Evolutionary conservation across 768 basidiomycete species (phyloP).

Genomic region (Mycena galopus): DNA sequence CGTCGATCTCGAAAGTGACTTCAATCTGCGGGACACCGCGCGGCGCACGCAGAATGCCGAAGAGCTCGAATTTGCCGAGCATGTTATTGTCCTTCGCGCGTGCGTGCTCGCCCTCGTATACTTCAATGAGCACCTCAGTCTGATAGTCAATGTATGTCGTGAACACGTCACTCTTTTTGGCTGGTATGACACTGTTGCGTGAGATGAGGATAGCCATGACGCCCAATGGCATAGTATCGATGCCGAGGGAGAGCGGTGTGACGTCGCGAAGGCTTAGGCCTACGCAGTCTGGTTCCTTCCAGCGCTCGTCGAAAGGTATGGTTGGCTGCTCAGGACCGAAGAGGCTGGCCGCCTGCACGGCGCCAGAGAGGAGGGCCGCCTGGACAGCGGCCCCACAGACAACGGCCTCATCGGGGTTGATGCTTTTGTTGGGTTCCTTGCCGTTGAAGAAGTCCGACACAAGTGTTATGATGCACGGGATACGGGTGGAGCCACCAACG

Average conservation of each 20-base stretch:
- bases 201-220: conserved; percentile 16
- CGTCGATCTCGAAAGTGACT: too few relatives aligned
- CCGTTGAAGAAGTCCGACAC: conserved; percentile 26
- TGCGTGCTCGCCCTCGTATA: conserved; percentile 27
- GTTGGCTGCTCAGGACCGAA: background rate
- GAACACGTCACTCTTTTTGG: conserved; percentile 13
- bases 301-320: background rate
- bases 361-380: conserved; percentile 21
- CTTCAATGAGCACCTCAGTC: conserved; percentile 11
- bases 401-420: conserved; percentile 29
- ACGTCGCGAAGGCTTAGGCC: conserved; percentile 47
- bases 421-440: too few relatives aligned
- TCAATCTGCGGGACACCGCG: conserved; percentile 26
- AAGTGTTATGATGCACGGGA: conserved; percentile 16
- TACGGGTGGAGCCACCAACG: conserved; percentile 27
- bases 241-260: conserved; percentile 27
- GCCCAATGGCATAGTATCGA: conserved; percentile 49
- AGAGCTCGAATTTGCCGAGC: conserved; percentile 25
- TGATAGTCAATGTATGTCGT: conserved; percentile 21
- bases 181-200: conserved; percentile 18
- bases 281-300: background rate
- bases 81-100: conserved; percentile 25
- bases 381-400: conserved; percentile 22
- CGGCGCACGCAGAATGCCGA: conserved; percentile 14
- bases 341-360: background rate